These are phyloP conservation scores for Mycosphaerella sp. DNA, from an alignment of 2,329 filamentous ascomycete species.

Conservation along the genomic window DNA sequence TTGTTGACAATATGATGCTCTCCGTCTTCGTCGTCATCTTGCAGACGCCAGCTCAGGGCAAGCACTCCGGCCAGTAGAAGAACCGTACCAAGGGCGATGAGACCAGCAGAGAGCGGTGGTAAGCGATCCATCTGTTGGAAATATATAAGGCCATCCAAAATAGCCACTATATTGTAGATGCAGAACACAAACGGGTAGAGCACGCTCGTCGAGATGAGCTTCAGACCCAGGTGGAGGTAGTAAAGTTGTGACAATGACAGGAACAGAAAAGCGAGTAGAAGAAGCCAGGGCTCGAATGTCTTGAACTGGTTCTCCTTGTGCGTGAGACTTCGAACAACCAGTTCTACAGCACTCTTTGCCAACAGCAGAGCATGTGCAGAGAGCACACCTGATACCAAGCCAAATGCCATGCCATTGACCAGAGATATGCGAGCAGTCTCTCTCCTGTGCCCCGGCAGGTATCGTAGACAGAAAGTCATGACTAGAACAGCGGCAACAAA, in stretches of 20 bases:
- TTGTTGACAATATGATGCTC: constrained; percentile 39
- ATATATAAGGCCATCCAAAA: constrained; percentile 93
- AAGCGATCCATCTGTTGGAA: constrained; percentile 83
- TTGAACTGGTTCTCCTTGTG: constrained; percentile 90
- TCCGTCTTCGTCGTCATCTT: constrained; percentile 58
- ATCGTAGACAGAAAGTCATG: constrained; percentile 48
- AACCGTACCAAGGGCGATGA: constrained; percentile 79
- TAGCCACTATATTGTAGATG: constrained; percentile 98
- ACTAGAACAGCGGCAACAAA: constrained; percentile 61
- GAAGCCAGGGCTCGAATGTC: constrained; percentile 90
- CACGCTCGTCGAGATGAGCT: constrained; percentile 90
- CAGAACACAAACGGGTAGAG: constrained; percentile 97
- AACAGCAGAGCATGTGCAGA: constrained; percentile 90
- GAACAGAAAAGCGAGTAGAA: constrained; percentile 71
- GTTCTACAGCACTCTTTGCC: constrained; percentile 92
- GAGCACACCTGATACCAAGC: constrained; percentile 78
- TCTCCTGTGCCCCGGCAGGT: constrained; percentile 27
- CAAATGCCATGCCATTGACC: constrained; percentile 77
- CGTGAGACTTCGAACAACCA: constrained; percentile 78
- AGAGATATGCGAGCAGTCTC: constrained; percentile 47
- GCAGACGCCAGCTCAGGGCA: constrained; percentile 87
- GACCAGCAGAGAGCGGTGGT: constrained; percentile 64
- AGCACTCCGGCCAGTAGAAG: constrained; percentile 84
- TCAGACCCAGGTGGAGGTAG: constrained; percentile 87
- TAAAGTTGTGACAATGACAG: constrained; percentile 88